Conservation (phyloP, 345 rosid genomes). For the Aegle marmelos region DNA sequence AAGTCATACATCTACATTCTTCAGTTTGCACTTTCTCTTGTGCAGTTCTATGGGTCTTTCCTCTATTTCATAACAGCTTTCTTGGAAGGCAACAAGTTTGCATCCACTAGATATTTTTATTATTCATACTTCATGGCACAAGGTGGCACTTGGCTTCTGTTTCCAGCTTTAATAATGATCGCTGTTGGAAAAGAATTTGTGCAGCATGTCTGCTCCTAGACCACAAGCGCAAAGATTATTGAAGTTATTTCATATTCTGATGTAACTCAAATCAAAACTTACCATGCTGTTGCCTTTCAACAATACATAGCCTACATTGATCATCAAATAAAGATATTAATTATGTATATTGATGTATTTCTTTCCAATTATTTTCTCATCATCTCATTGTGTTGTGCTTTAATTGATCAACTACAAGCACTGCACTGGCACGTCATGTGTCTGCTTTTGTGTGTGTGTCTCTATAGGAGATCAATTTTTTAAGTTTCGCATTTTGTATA, state of each 20-base stretch:
- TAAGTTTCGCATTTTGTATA: no score
- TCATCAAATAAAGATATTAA: no score
- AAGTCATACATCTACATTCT: conserved; percentile 80
- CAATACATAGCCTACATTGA: no score
- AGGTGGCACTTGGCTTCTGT: conserved; percentile 66
- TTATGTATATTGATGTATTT: no score
- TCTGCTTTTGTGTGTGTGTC: no score
- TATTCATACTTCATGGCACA: conserved; percentile 66
- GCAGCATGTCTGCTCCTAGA: conserved; percentile 32
- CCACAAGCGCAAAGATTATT: conserved; percentile 22
- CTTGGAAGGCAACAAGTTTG: conserved; percentile 84
- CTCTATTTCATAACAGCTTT: conserved; percentile 75
- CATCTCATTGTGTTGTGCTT: no score
- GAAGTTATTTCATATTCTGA: no score
- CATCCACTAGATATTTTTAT: conserved; percentile 52
- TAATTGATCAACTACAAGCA: no score
- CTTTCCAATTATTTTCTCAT: no score
- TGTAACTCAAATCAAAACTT: not conserved
- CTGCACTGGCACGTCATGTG: no score
- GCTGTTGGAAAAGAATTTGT: conserved; percentile 85
- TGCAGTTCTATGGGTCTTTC: conserved; percentile 82
- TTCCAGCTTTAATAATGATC: conserved; percentile 60
- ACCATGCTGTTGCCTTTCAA: no score
- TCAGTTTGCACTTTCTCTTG: conserved; percentile 76
- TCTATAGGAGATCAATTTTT: no score